Percentiles rank a stretch among this genome's conserved stretches.
These are phyloP conservation scores for Schizonepeta tenuifolia DNA, from an alignment of 257 asterid genomes.

Conservation along the genomic window DNA sequence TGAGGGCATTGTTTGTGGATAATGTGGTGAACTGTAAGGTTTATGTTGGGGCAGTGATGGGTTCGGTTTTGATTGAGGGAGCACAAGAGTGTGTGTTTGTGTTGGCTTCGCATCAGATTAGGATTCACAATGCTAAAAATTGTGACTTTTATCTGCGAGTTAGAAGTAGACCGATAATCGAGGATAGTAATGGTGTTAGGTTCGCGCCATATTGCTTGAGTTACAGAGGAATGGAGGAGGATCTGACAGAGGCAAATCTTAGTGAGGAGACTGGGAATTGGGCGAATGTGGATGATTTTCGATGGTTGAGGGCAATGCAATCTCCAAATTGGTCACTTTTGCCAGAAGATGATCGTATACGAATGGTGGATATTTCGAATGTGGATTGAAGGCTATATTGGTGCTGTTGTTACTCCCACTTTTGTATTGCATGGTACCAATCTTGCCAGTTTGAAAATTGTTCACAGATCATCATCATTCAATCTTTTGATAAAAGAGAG, in stretches of 20 bases:
- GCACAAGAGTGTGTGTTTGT: conserved; percentile 65
- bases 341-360: conserved; percentile 57
- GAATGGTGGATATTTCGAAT: conserved; percentile 44
- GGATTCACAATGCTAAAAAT: conserved; percentile 70
- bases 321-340: conserved; percentile 88
- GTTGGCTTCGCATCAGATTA: conserved; percentile 83
- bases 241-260: conserved; percentile 73
- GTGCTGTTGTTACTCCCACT: background rate
- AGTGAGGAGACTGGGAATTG: conserved; percentile 82
- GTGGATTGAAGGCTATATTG: conserved; percentile 28
- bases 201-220: conserved; percentile 77
- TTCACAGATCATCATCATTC: background rate
- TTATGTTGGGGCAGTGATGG: conserved; percentile 62
- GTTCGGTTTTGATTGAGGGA: conserved; percentile 80
- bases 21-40: conserved; percentile 62
- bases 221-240: conserved; percentile 64
- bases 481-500: background rate
- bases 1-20: conserved; percentile 79
- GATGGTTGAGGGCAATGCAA: conserved; percentile 85
- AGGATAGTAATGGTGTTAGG: conserved; percentile 67
- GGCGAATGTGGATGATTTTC: conserved; percentile 86
- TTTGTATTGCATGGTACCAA: background rate
- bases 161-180: conserved; percentile 93
- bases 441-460: too few species aligned
- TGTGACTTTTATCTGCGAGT: conserved; percentile 81